Conservation (phyloP, 2,329 filamentous ascomycete genomes). For the Aspergillus floridensis region DNA sequence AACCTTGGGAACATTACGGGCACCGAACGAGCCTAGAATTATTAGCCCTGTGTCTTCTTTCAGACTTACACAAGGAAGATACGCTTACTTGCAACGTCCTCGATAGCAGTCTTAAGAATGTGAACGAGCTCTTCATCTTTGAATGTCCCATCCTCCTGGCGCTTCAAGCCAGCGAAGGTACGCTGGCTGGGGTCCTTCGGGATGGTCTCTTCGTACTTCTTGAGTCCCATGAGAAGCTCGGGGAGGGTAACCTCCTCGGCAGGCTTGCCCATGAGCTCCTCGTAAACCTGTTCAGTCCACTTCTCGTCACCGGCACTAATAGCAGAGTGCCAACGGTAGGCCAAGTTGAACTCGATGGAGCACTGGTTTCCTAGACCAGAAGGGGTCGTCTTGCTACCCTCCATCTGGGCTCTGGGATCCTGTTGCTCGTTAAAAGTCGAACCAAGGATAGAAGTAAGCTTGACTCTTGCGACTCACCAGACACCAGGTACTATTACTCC, state of each 20-base stretch:
- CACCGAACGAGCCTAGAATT: slow-evolving; percentile 61
- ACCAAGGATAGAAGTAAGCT: too few species aligned
- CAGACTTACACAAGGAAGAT: too few species aligned
- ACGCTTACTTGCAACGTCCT: slow-evolving; percentile 55
- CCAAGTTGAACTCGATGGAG: slow-evolving; percentile 84
- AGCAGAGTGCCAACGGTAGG: slow-evolving; percentile 83
- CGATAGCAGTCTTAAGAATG: slow-evolving; percentile 66
- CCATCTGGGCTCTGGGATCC: slow-evolving; percentile 70
- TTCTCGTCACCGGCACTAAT: slow-evolving; percentile 73
- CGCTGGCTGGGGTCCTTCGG: slow-evolving; percentile 67
- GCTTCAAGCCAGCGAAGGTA: slow-evolving; percentile 63
- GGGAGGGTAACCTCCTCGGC: slow-evolving; percentile 55
- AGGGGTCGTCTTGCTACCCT: slow-evolving; percentile 59
- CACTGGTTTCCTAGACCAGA: slow-evolving; percentile 77
- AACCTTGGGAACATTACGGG: slow-evolving; percentile 69
- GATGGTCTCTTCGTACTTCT: slow-evolving; percentile 60
- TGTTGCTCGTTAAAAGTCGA: slow-evolving; percentile 12
- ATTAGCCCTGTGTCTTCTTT: slow-evolving; percentile 4
- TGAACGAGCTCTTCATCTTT: slow-evolving; percentile 73
- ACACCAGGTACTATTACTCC: slow-evolving; percentile 73
- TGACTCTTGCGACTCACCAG: slow-evolving; percentile 42
- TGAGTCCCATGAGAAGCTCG: slow-evolving; percentile 63
- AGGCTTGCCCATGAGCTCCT: slow-evolving; percentile 60
- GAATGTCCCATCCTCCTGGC: slow-evolving; percentile 66
- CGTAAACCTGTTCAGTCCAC: slow-evolving; percentile 72